A percentile compares a stretch with the other conserved stretches of the same genome.
Conservation (phyloP, 2,329 filamentous ascomycete genomes). For the Sarocladium kiliense region DNA sequence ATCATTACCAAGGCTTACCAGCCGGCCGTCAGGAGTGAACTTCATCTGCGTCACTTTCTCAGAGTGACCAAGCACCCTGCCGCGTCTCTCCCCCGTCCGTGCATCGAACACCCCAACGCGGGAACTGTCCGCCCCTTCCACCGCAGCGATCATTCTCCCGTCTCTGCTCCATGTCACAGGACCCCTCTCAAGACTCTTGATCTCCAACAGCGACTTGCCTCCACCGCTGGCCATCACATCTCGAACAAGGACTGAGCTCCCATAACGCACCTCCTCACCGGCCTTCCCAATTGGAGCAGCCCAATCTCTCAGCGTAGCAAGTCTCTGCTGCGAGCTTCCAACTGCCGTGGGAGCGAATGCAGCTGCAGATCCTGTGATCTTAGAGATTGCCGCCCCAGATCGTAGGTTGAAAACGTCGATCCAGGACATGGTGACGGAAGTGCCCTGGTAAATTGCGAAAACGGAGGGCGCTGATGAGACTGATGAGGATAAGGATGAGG, state of each 20-base stretch:
- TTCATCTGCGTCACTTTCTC: conserved; percentile 31
- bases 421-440: conserved; percentile 24
- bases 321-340: conserved; percentile 10
- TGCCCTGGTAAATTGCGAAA: conserved; percentile 24
- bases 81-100: conserved; percentile 21
- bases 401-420: conserved; percentile 28
- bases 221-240: conserved; percentile 17
- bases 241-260: conserved; percentile 24
- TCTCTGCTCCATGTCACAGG: conserved; percentile 29
- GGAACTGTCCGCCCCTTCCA: conserved; percentile 17
- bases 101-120: conserved; percentile 29
- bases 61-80: conserved; percentile 29
- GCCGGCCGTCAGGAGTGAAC: conserved; percentile 23
- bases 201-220: conserved; percentile 25
- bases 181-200: conserved; percentile 22
- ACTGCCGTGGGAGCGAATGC: conserved; percentile 15
- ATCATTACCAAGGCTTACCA: conserved; percentile 32
- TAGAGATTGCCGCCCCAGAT: conserved; percentile 19
- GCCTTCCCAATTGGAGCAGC: conserved; percentile 22
- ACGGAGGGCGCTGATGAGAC: conserved; percentile 16
- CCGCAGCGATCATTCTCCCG: conserved; percentile 24
- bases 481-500: conserved; percentile 15
- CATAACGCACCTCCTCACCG: conserved; percentile 25
- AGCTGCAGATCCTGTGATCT: conserved; percentile 25
- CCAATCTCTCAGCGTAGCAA: conserved; percentile 26